Evolutionary conservation across 2,329 filamentous ascomycete species (phyloP).

Genomic region (Thyridium curvatum): DNA sequence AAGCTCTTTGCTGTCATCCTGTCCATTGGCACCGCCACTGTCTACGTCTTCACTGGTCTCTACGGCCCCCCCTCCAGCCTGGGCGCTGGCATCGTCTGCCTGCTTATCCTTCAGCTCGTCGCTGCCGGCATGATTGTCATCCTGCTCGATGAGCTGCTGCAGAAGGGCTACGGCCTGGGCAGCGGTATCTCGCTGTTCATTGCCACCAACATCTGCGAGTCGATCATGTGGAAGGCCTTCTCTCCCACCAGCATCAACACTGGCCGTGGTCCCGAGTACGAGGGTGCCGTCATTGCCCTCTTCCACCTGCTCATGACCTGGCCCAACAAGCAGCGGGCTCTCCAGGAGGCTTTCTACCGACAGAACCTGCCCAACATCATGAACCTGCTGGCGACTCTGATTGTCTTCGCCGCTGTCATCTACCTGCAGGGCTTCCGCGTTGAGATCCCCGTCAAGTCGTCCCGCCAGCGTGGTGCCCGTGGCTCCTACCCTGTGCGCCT

Average conservation of each 20-base stretch:
- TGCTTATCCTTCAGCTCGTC: constrained; percentile 95
- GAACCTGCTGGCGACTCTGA: constrained; percentile 90
- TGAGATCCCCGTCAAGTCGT: constrained; percentile 99
- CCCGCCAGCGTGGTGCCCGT: constrained; percentile 95
- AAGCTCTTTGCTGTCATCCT: constrained; percentile 98
- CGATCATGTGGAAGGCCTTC: constrained; percentile 99
- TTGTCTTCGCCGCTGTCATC: constrained; percentile 95
- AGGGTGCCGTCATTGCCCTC: constrained; percentile 95
- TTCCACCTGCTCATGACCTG: constrained; percentile 98
- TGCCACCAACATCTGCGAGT: constrained; percentile 99
- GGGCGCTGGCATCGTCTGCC: constrained; percentile 95
- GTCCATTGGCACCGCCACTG: constrained; percentile 93
- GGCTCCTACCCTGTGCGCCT: constrained; percentile 97
- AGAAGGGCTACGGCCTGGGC: constrained; percentile 98
- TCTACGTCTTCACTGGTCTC: constrained; percentile 96
- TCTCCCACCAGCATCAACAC: constrained; percentile 99
- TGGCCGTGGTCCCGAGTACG: constrained; percentile 96
- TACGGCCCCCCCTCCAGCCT: constrained; percentile 96
- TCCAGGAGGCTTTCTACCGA: constrained; percentile 97
- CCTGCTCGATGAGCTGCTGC: constrained; percentile 95
- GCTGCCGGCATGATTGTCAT: constrained; percentile 98
- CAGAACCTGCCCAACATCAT: constrained; percentile 99
- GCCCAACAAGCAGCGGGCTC: constrained; percentile 98
- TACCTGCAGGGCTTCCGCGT: constrained; percentile 99
- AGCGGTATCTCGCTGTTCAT: constrained; percentile 99